Conservation (phyloP, 2,329 filamentous ascomycete species). For the Alternaria sp. region DNA sequence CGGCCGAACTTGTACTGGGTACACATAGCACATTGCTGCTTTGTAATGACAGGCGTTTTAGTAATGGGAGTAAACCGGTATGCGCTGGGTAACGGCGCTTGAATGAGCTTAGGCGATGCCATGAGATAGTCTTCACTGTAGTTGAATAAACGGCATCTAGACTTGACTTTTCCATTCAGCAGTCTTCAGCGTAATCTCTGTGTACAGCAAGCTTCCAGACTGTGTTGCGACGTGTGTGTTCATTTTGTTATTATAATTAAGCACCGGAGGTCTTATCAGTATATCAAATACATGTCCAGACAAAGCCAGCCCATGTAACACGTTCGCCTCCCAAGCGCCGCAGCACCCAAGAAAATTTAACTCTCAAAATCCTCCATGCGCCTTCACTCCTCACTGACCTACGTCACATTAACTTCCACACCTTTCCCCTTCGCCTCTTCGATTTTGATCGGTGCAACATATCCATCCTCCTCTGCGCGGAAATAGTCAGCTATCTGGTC, state of each 20-base stretch:
- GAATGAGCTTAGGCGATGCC: conserved; percentile 14
- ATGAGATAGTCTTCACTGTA: neutral
- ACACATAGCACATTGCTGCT: neutral
- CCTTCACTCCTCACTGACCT: neutral
- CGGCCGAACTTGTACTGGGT: neutral
- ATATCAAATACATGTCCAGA: neutral
- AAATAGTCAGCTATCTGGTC: neutral
- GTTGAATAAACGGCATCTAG: neutral
- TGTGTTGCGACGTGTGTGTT: neutral
- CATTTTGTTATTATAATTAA: neutral
- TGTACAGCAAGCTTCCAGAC: neutral
- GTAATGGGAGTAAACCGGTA: conserved; percentile 1
- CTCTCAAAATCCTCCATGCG: neutral
- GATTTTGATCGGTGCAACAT: neutral
- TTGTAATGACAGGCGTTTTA: conserved; percentile 21
- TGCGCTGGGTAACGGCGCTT: conserved; percentile 10
- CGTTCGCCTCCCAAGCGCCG: neutral
- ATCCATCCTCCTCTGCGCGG: neutral
- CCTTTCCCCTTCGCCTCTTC: neutral
- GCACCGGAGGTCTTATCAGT: neutral
- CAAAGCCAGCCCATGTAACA: neutral
- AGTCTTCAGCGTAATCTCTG: neutral
- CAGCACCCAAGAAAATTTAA: neutral
- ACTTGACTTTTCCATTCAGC: neutral
- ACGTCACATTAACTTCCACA: neutral